Evolutionary conservation across 441 rosid genomes (phyloP), one percentile per base, ranked within the genome.

Genomic region (Dalechampia spathulata): DNA sequence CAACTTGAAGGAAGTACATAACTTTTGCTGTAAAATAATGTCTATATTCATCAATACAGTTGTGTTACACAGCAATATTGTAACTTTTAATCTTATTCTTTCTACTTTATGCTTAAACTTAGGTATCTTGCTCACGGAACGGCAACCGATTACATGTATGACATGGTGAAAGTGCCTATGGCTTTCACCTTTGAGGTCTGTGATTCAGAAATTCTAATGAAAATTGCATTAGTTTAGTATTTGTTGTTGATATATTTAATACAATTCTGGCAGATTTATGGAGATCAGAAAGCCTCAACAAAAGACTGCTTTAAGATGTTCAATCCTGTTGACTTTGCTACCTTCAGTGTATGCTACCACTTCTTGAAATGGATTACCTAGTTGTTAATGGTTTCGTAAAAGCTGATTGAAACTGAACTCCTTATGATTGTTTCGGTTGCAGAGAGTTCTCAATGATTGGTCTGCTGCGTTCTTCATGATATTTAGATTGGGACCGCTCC

Each of bases 81-180:
- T 40, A 51, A 27, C 22, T 32, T 25, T n/a, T 17, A 38, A 19
- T 28, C 40, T 37, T 51, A 58, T 37, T 21, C 0, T 26, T 61
- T 19, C 12, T 34, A 7, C 13, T 42, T 41, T 12, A 26, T 49
- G 62, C 62, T 57, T 27, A 15, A 63, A 61, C 61, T 46, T 71
- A 94, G 99, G 84, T 90, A 90, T 75, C 73, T 94, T 56, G 99
- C 99, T 1, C 99, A 94, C 61, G 98, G 99, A 46, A 90, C 98
- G 25, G 96, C 98, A 48, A 90, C 99, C 16, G 99, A 94, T 75
- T 94, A 82, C 81, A 87, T 94, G 80, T 87, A 83, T 38, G 95
- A 90, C 30, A 70, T 90, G 60, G 82, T 76, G 12, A 83, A 72
- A 76, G 87, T 80, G 59, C 99, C 99, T 22, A 84, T 90, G 98